phyloP scores from a whole-genome alignment of 225 moss, liverwort and hornwort genomes.

The Neckera pumila region DNA sequence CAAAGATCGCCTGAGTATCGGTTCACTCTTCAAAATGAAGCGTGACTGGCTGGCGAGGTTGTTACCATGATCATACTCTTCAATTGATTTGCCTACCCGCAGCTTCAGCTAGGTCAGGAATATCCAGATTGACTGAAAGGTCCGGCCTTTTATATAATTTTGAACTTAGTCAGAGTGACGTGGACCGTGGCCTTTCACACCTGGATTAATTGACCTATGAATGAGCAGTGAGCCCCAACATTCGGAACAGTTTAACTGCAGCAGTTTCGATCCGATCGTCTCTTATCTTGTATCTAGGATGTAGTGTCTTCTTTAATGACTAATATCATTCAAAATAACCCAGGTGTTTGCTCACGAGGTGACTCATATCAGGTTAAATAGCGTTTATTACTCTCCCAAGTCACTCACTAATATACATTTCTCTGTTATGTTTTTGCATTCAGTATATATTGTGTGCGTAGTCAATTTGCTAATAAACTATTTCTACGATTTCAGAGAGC shows the following conservation, averaged over 20 bases:
- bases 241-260: neutral
- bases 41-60: slow-evolving; percentile 98
- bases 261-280: neutral
- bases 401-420: neutral
- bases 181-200: neutral
- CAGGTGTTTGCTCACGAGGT: neutral
- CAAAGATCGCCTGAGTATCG: slow-evolving; percentile 92
- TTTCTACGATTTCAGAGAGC: slow-evolving; percentile 40
- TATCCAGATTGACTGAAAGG: neutral
- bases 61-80: neutral
- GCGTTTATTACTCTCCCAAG: neutral
- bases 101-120: neutral
- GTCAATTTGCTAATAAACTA: neutral
- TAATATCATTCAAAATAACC: neutral
- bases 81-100: neutral
- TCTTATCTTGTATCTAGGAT: neutral
- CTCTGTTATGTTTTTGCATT: neutral
- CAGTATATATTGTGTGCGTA: neutral
- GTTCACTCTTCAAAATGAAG: slow-evolving; percentile 97
- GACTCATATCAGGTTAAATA: neutral
- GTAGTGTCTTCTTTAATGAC: neutral
- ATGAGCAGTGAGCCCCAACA: neutral
- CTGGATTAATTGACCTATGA: neutral
- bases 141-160: neutral
- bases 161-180: neutral